Evolutionary conservation across 148 eudicot genomes (phyloP).

Genomic region (Rhododendron griersonianum): DNA sequence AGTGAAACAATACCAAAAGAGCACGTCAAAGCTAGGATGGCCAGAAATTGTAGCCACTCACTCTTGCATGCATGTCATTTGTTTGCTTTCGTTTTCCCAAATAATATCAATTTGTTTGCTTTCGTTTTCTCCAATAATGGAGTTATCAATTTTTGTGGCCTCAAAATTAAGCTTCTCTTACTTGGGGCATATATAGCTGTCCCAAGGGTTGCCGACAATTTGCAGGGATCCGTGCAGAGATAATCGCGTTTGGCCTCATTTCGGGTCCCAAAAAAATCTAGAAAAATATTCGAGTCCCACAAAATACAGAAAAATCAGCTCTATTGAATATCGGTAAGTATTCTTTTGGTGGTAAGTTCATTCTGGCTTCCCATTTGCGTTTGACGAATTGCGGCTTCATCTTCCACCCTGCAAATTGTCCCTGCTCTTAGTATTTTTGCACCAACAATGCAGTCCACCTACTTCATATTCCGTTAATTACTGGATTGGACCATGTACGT

Average conservation of each 20-base stretch:
- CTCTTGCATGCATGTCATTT: background rate
- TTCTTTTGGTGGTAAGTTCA: no score
- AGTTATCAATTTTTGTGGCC: background rate
- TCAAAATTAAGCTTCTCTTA: background rate
- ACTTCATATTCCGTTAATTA: background rate
- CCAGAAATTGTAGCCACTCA: background rate
- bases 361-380: no score
- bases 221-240: no score
- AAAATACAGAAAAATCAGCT: no score
- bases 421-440: no score
- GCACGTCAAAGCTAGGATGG: background rate
- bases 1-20: background rate
- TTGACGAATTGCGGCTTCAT: no score
- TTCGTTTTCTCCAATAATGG: background rate
- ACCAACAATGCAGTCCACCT: background rate
- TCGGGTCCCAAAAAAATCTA: no score
- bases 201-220: background rate
- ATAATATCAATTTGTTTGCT: background rate
- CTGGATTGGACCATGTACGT: background rate
- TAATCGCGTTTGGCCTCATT: no score
- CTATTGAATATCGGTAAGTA: no score
- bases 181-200: background rate
- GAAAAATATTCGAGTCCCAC: no score
- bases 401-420: no score
- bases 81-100: background rate